Evolutionary conservation across 768 basidiomycete species (phyloP), one percentile per base, ranked within the genome.

Genomic region (Cyathus striatus): DNA sequence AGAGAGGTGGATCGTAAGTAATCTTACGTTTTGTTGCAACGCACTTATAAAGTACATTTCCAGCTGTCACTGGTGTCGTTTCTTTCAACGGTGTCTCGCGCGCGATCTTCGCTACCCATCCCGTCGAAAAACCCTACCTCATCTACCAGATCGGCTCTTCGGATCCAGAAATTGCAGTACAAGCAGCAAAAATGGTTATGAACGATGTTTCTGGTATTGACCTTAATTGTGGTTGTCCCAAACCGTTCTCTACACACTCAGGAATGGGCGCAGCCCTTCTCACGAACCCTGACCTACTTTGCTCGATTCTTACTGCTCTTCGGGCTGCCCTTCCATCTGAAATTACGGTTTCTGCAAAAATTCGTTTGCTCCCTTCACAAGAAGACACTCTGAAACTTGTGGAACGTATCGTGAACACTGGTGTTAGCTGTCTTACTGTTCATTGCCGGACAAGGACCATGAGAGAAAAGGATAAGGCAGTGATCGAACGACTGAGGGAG

Each of bases 251-350:
- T 17, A 92, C 90, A 0, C 86, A 89, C 51, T 66, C 85, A 0
- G 96, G 96, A 0, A 98, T 98, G 94, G 96, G 96, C 6, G 95
- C 96, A 1, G 95, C 94, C 2, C 72, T 99, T 12, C 79, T 99
- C 40, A 81, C 87, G 3, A 95, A 87, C 25, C 93, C 96, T 0
- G 92, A 97, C 55, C 69, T 92, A 23, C 75, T 99, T 6, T 93
- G 92, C 57, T 75, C 84, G 16, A 97, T 99, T 54, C 76, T 99
- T 23, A 78, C 75, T 0, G 84, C 88, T 4, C 70, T 99, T 33
- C 73, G 93, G 44, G 66, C 61, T 34, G 79, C 76, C 24, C 76
- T 93, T 64, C 83, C 85, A 0, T 75, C 80, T 5, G 78, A 86
- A 46, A 81, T 96, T 40, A 83, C 89, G 0, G 83, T 99, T n/a